A percentile compares a stretch with the other conserved stretches of the same genome.
These are phyloP conservation scores for Polytrichum commune DNA, from an alignment of 225 moss, liverwort and hornwort genomes.

Conservation along the genomic window DNA sequence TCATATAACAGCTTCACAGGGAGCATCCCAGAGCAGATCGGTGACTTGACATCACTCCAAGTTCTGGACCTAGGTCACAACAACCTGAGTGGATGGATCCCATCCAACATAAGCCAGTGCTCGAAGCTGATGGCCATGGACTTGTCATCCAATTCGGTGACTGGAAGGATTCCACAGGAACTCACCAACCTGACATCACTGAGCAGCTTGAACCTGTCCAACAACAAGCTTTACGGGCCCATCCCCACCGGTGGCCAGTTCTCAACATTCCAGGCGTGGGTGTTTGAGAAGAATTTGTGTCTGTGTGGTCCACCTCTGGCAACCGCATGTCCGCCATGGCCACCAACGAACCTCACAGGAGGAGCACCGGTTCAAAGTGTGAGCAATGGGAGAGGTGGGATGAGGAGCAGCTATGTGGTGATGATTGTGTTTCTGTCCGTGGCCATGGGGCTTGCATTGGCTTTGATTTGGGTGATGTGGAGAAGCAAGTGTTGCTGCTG, in stretches of 20 bases:
- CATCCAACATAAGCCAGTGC: constrained; percentile 29
- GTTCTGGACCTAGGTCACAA: constrained; percentile 30
- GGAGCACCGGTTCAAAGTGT: no score
- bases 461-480: neutral
- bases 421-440: neutral
- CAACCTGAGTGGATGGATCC: constrained; percentile 36
- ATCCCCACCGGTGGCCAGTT: constrained; percentile 16
- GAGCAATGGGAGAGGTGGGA: neutral
- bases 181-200: constrained; percentile 1
- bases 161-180: neutral
- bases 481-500: neutral
- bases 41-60: constrained; percentile 18
- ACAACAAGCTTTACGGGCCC: constrained; percentile 8
- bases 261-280: neutral
- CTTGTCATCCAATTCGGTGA: constrained; percentile 37
- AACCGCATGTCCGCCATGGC: neutral
- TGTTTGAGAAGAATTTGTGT: neutral
- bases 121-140: constrained; percentile 27
- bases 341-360: no score
- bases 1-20: neutral
- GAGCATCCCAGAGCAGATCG: constrained; percentile 1
- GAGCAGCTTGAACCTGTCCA: constrained; percentile 8
- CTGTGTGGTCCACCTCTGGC: constrained; percentile 1
- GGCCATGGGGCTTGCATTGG: neutral
- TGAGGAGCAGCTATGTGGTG: neutral